Percentiles rank a stretch among this genome's conserved stretches.
Conservation (phyloP, 2,329 filamentous ascomycete genomes). For the Balansia obtecta region DNA sequence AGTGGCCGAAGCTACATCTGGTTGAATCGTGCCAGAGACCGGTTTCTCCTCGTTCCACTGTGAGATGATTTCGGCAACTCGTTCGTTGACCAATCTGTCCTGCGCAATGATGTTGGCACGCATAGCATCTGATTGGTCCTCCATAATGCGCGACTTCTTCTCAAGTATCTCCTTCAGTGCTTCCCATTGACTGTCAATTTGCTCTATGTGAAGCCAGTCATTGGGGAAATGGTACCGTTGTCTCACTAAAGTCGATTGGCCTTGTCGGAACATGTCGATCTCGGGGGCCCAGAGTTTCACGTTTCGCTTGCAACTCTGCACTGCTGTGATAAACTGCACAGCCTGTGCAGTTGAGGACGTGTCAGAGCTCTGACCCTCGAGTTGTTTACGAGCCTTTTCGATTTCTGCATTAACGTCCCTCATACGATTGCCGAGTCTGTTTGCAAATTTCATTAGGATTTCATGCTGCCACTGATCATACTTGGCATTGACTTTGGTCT, state of each 20-base stretch:
- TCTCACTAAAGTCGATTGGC: constrained; percentile 80
- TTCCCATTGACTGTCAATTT: constrained; percentile 93
- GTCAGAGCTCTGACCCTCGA: constrained; percentile 86
- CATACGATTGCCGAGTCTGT: constrained; percentile 79
- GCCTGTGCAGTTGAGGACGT: constrained; percentile 93
- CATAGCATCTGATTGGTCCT: constrained; percentile 90
- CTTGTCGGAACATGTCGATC: constrained; percentile 90
- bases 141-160: constrained; percentile 87
- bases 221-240: constrained; percentile 88
- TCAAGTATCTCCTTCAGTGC: constrained; percentile 83
- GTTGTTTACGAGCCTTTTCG: constrained; percentile 75
- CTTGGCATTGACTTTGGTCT: constrained; percentile 96
- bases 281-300: constrained; percentile 92
- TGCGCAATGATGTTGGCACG: constrained; percentile 91
- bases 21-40: constrained; percentile 85
- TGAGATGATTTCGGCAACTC: constrained; percentile 69
- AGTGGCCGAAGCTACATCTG: constrained; percentile 74
- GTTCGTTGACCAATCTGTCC: constrained; percentile 80
- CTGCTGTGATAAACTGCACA: constrained; percentile 95
- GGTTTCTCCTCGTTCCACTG: constrained; percentile 97
- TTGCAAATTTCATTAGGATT: constrained; percentile 85
- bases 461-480: constrained; percentile 99
- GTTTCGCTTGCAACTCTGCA: constrained; percentile 90
- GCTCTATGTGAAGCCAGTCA: constrained; percentile 92
- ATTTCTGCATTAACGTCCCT: constrained; percentile 86